A percentile compares a stretch with the other conserved stretches of the same genome.
phyloP scores from a whole-genome alignment of 2,329 filamentous ascomycete species.

The Fusarium euwallaceae region DNA sequence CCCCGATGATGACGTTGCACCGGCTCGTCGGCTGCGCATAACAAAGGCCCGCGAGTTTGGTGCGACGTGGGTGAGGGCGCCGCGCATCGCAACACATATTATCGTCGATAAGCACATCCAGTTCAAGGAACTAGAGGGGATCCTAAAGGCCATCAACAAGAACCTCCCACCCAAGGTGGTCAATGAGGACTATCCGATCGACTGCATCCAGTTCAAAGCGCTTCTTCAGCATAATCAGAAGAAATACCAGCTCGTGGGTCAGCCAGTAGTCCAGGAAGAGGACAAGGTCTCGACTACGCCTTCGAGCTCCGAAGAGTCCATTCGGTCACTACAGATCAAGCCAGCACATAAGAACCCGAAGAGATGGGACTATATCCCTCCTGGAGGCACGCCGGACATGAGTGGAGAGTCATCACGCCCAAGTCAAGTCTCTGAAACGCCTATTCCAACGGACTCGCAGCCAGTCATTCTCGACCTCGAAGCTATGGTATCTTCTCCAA shows the following conservation, averaged over 20 bases:
- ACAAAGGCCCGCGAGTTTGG: constrained; percentile 81
- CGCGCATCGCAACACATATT: constrained; percentile 78
- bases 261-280: constrained; percentile 45
- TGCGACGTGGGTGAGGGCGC: constrained; percentile 75
- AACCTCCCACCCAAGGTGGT: constrained; percentile 64
- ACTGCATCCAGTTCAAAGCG: constrained; percentile 72
- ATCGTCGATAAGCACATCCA: constrained; percentile 79
- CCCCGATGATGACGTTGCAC: constrained; percentile 81
- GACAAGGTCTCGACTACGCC: not conserved
- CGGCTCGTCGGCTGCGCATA: constrained; percentile 77
- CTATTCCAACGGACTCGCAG: constrained; percentile 43
- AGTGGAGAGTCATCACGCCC: constrained; percentile 51
- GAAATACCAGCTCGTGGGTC: constrained; percentile 71
- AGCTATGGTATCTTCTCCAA: constrained; percentile 8
- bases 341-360: constrained; percentile 53
- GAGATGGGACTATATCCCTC: constrained; percentile 55
- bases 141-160: constrained; percentile 47
- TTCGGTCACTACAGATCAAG: constrained; percentile 64
- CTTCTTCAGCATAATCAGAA: constrained; percentile 70
- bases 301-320: constrained; percentile 38
- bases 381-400: constrained; percentile 53
- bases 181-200: constrained; percentile 76
- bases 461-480: constrained; percentile 43
- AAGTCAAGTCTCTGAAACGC: constrained; percentile 33
- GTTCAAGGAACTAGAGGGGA: constrained; percentile 72